Conservation (phyloP, 805 yeast species). For the Nakazawaea ernobii region DNA sequence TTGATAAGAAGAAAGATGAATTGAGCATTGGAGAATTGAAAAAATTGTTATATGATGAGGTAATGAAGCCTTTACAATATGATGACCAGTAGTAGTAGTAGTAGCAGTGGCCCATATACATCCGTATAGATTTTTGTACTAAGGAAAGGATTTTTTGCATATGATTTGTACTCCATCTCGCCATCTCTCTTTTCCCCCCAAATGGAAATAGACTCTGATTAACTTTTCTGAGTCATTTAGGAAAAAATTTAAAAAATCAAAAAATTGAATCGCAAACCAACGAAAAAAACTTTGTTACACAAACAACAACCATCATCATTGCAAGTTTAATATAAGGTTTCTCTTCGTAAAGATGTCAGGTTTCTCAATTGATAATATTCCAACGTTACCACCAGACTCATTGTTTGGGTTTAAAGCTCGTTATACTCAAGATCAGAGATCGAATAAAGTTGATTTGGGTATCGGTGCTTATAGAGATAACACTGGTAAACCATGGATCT, state of each 20-base stretch:
- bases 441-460: slow-evolving; percentile 76
- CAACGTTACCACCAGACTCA: slow-evolving; percentile 78
- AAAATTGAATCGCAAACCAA: no score
- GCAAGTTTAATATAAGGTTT: no score
- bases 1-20: slow-evolving; percentile 79
- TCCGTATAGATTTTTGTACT: no score
- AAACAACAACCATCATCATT: no score
- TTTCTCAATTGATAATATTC: slow-evolving; percentile 29
- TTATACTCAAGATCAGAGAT: slow-evolving; percentile 49
- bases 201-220: no score
- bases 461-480: slow-evolving; percentile 77
- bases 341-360: slow-evolving; percentile 7
- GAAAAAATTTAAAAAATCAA: no score
- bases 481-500: slow-evolving; percentile 64
- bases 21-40: slow-evolving; percentile 73
- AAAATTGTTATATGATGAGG: slow-evolving; percentile 72
- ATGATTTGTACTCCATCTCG: no score
- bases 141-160: no score
- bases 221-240: no score
- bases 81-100: slow-evolving; percentile 1
- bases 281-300: no score
- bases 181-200: no score
- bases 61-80: slow-evolving; percentile 44
- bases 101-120: background rate
- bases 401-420: slow-evolving; percentile 77